phyloP scores from a whole-genome alignment of 176 grass and related monocot genomes.

The Juncus effusus region DNA sequence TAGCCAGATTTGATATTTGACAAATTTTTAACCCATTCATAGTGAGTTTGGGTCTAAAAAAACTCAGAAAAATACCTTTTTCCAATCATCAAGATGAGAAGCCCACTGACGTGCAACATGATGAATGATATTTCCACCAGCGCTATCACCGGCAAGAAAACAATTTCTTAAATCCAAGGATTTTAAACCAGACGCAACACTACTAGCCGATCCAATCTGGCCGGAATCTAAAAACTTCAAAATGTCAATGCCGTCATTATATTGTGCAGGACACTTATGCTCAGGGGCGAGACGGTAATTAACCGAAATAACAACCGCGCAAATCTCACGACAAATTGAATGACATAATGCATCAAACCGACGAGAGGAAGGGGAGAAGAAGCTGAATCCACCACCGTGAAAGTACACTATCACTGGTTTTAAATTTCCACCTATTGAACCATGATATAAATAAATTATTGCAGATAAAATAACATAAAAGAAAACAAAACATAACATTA shows the following conservation, averaged over 20 bases:
- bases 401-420: constrained; percentile 55
- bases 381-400: constrained; percentile 69
- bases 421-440: neutral
- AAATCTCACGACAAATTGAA: constrained; percentile 29
- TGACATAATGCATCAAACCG: constrained; percentile 53
- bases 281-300: constrained; percentile 48
- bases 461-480: too few species aligned
- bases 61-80: too few species aligned
- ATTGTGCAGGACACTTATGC: constrained; percentile 38
- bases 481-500: neutral
- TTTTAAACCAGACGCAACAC: neutral
- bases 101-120: constrained; percentile 33
- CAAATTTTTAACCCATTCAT: too few species aligned
- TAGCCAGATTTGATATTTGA: too few species aligned
- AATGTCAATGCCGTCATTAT: constrained; percentile 29
- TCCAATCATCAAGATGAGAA: too few species aligned
- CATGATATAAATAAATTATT: too few species aligned
- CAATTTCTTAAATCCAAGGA: constrained; percentile 18
- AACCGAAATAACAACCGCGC: constrained; percentile 42
- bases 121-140: constrained; percentile 33
- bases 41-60: too few species aligned
- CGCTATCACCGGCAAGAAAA: constrained; percentile 37
- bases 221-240: constrained; percentile 27
- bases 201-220: neutral
- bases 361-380: constrained; percentile 44